Percentiles rank a stretch among this genome's conserved stretches.
Evolutionary conservation across 2,329 filamentous ascomycete genomes (phyloP).

Genomic region (Trichoderma sp.): DNA sequence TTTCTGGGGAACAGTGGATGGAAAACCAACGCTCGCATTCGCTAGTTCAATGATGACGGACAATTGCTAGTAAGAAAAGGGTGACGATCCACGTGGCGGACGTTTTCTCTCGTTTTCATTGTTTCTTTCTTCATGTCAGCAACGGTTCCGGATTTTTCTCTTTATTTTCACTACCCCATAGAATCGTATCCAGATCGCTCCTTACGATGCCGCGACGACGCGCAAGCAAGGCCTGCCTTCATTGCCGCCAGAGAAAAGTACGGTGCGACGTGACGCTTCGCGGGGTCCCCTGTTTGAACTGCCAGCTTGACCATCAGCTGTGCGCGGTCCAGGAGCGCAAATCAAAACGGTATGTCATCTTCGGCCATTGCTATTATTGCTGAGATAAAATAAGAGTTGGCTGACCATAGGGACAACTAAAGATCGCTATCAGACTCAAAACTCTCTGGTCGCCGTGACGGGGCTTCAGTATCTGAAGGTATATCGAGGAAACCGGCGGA

Average conservation of each 20-base stretch:
- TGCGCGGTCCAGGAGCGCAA: slow-evolving; percentile 16
- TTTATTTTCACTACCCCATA: background rate
- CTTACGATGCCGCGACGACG: slow-evolving; percentile 13
- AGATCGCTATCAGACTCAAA: background rate
- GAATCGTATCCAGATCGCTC: background rate
- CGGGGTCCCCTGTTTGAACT: slow-evolving; percentile 22
- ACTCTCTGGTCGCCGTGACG: background rate
- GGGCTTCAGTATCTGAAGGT: background rate
- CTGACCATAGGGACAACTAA: background rate
- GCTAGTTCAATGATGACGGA: background rate
- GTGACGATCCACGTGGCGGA: background rate
- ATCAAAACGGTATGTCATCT: slow-evolving; percentile 14
- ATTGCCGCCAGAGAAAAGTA: slow-evolving; percentile 20
- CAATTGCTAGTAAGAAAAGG: background rate
- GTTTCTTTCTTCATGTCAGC: background rate
- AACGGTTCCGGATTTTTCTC: background rate
- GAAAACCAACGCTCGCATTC: background rate
- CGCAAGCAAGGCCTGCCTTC: slow-evolving; percentile 14
- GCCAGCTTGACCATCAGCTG: slow-evolving; percentile 17
- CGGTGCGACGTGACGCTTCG: slow-evolving; percentile 21
- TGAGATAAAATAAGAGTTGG: background rate
- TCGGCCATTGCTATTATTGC: background rate
- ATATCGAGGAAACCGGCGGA: background rate
- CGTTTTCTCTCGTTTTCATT: background rate
- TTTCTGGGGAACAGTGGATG: slow-evolving; percentile 1